These are phyloP conservation scores for Fusarium equiseti DNA, from an alignment of 2,329 filamentous ascomycete genomes.

Conservation along the genomic window DNA sequence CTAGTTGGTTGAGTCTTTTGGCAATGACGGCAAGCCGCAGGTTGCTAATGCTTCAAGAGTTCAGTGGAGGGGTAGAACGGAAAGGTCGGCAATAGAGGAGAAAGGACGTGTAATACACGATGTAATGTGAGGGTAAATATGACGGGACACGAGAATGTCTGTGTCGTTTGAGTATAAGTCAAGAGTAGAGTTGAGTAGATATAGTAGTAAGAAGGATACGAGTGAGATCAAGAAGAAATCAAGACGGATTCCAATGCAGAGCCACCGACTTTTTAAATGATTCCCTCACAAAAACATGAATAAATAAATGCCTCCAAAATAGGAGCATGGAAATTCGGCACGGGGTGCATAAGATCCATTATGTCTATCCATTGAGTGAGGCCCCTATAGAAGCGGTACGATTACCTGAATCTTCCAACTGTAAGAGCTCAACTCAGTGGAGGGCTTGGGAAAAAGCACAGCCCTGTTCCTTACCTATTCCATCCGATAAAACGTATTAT, in stretches of 20 bases:
- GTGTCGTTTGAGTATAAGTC: not conserved
- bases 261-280: constrained; percentile 40
- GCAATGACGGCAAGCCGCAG: constrained; percentile 39
- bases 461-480: constrained; percentile 15
- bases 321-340: constrained; percentile 33
- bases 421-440: not conserved
- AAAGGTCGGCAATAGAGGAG: constrained; percentile 16
- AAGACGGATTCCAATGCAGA: constrained; percentile 10
- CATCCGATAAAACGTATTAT: constrained; percentile 21
- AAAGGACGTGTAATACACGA: constrained; percentile 13
- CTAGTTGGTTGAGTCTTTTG: constrained; percentile 28
- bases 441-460: constrained; percentile 4
- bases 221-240: constrained; percentile 7
- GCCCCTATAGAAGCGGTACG: not conserved
- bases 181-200: not conserved
- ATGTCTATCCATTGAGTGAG: not conserved
- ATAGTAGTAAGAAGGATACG: not conserved
- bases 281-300: constrained; percentile 17
- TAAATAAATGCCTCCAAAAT: constrained; percentile 24
- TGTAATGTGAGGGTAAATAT: no score
- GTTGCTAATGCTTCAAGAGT: not conserved
- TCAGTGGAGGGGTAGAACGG: constrained; percentile 32
- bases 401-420: constrained; percentile 27
- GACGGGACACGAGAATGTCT: not conserved
- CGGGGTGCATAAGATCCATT: constrained; percentile 18